Percentiles rank a stretch among this genome's conserved stretches.
Evolutionary conservation across 2,329 filamentous ascomycete species (phyloP).

Genomic region (Diaporthe humulicola): DNA sequence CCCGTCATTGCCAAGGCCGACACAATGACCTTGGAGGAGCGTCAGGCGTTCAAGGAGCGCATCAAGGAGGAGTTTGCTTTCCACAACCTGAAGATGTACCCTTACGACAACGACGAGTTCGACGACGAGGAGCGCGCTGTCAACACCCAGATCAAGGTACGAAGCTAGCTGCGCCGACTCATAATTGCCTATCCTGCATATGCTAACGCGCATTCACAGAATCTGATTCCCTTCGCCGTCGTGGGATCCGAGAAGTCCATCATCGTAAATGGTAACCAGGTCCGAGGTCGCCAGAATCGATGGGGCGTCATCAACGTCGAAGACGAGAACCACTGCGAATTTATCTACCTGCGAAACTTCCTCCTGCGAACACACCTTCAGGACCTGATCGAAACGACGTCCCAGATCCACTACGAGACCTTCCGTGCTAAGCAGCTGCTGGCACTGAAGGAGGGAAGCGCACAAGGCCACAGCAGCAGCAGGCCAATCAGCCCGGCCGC

Average conservation of each 20-base stretch:
- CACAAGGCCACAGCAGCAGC: constrained; percentile 85
- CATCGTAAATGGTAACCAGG: constrained; percentile 96
- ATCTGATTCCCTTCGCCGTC: constrained; percentile 95
- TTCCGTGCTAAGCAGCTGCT: constrained; percentile 99
- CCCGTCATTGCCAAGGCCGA: constrained; percentile 99
- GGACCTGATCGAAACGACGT: constrained; percentile 98
- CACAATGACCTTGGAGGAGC: constrained; percentile 94
- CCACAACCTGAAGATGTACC: constrained; percentile 99
- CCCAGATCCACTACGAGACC: constrained; percentile 99
- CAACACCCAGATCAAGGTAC: constrained; percentile 96
- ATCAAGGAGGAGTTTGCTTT: constrained; percentile 99
- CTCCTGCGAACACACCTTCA: constrained; percentile 97
- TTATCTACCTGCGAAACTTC: constrained; percentile 98
- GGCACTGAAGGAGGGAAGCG: constrained; percentile 97
- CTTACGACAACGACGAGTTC: constrained; percentile 99
- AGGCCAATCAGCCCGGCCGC: constrained; percentile 95
- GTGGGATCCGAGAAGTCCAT: constrained; percentile 99
- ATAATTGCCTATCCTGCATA: not conserved
- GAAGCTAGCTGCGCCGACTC: constrained; percentile 40
- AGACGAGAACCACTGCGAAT: constrained; percentile 99
- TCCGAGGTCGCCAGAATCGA: constrained; percentile 97
- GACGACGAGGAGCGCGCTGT: constrained; percentile 95
- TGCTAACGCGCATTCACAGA: constrained; percentile 66
- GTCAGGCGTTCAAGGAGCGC: constrained; percentile 95
- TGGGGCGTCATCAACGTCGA: constrained; percentile 99